Conservation (phyloP, 768 basidiomycete genomes). For the Tricholoma furcatifolium region DNA sequence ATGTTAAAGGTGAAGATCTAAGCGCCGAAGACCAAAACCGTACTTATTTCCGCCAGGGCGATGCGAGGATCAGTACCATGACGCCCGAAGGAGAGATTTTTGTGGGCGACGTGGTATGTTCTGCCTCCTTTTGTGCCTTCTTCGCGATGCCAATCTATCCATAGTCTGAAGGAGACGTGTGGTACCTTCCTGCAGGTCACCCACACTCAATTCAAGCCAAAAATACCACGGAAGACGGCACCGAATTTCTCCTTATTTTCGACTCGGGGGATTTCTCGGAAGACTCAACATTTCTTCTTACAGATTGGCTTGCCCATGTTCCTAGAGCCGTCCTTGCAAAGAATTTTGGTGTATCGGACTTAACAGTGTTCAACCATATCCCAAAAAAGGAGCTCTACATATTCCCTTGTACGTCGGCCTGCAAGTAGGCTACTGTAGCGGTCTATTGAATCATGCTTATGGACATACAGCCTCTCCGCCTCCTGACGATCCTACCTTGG, state of each 20-base stretch:
- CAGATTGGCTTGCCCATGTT: slow-evolving; percentile 68
- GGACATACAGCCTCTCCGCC: slow-evolving; percentile 36
- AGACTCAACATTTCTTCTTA: slow-evolving; percentile 57
- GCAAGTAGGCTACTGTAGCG: background rate
- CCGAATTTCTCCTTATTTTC: slow-evolving; percentile 53
- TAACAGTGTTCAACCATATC: slow-evolving; percentile 49
- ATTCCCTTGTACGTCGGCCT: slow-evolving; percentile 30
- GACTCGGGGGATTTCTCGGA: slow-evolving; percentile 48
- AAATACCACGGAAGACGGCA: slow-evolving; percentile 41
- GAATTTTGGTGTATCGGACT: slow-evolving; percentile 52
- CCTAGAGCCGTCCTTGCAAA: slow-evolving; percentile 53
- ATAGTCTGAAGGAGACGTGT: slow-evolving; percentile 40
- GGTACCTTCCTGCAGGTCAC: slow-evolving; percentile 59
- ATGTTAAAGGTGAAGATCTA: slow-evolving; percentile 38
- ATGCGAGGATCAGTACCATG: slow-evolving; percentile 47
- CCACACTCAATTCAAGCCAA: slow-evolving; percentile 59
- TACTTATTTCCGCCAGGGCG: slow-evolving; percentile 29
- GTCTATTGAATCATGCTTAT: background rate
- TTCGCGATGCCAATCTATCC: background rate
- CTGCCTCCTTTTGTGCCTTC: background rate
- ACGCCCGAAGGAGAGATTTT: slow-evolving; percentile 52
- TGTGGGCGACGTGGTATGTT: slow-evolving; percentile 50
- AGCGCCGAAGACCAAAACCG: background rate
- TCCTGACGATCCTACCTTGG: slow-evolving; percentile 35
- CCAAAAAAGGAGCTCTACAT: slow-evolving; percentile 57